Evolutionary conservation across 2,329 filamentous ascomycete genomes (phyloP).

Genomic region (Lecanosticta acicola): DNA sequence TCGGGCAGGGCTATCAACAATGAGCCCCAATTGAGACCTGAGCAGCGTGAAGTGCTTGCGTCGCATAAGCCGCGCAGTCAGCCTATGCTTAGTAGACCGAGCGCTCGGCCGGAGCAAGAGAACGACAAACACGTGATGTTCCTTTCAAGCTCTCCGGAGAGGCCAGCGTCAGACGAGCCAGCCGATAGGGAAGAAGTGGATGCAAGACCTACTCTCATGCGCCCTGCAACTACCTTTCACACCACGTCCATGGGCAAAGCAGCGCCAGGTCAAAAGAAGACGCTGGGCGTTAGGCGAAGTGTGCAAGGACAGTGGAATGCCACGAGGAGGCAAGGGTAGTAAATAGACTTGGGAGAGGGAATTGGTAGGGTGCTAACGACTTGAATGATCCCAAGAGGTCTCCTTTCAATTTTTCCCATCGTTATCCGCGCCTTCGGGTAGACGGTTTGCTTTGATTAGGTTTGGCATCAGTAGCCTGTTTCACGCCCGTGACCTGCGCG

Average conservation of each 20-base stretch:
- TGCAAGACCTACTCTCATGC: conserved; percentile 14
- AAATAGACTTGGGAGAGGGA: too few relatives aligned
- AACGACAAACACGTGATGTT: conserved; percentile 45
- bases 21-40: neutral
- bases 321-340: neutral
- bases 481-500: conserved; percentile 27
- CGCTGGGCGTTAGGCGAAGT: conserved; percentile 45
- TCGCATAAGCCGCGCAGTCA: conserved; percentile 27
- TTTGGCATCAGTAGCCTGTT: conserved; percentile 35
- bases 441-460: conserved; percentile 27
- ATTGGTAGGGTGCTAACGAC: too few relatives aligned
- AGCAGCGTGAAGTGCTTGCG: neutral
- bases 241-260: conserved; percentile 38
- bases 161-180: conserved; percentile 19
- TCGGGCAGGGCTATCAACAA: neutral
- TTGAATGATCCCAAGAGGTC: neutral
- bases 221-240: conserved; percentile 39
- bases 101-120: neutral
- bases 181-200: conserved; percentile 1
- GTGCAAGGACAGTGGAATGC: conserved; percentile 37
- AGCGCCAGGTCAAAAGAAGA: conserved; percentile 35
- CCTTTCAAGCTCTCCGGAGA: conserved; percentile 39
- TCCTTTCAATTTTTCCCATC: neutral
- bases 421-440: conserved; percentile 30
- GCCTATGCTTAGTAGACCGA: conserved; percentile 31